Percentiles rank a stretch among this genome's conserved stretches.
These are phyloP conservation scores for Coemansia aciculifera DNA, from an alignment of 192 early-diverging fungal species.

Conservation along the genomic window DNA sequence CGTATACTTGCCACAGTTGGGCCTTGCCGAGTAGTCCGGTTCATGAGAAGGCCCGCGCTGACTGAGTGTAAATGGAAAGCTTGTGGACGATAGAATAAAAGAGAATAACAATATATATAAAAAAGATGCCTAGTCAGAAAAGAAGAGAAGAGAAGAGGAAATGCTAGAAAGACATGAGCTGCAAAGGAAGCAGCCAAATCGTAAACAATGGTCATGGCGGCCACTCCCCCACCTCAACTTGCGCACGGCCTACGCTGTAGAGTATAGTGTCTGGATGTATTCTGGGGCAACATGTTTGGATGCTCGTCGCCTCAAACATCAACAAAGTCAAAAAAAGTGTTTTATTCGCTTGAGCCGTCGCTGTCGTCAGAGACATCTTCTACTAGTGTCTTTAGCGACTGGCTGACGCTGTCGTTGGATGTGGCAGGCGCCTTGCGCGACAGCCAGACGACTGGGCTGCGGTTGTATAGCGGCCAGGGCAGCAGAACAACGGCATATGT, in stretches of 20 bases:
- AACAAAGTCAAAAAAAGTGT: background rate
- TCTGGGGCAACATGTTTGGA: background rate
- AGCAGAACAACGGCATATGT: slow-evolving; percentile 42
- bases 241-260: background rate
- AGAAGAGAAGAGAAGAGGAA: slow-evolving; percentile 4
- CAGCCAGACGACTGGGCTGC: slow-evolving; percentile 37
- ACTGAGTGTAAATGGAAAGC: background rate
- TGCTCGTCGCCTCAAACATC: slow-evolving; percentile 3
- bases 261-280: slow-evolving; percentile 2
- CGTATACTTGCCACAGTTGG: slow-evolving; percentile 56
- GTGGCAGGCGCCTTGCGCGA: slow-evolving; percentile 15
- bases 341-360: slow-evolving; percentile 16
- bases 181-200: background rate
- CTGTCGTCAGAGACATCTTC: slow-evolving; percentile 50
- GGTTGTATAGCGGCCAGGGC: slow-evolving; percentile 44
- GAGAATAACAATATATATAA: slow-evolving; percentile 3
- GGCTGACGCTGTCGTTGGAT: slow-evolving; percentile 19
- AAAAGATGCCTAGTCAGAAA: background rate
- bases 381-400: slow-evolving; percentile 35
- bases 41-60: slow-evolving; percentile 14
- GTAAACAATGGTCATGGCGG: background rate
- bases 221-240: background rate
- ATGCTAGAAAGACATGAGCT: slow-evolving; percentile 2
- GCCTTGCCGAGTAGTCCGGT: slow-evolving; percentile 35
- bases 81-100: background rate